Percentiles rank a stretch among this genome's conserved stretches.
phyloP scores from a whole-genome alignment of 2,329 filamentous ascomycete species.

The Pseudogymnoascus sp. region DNA sequence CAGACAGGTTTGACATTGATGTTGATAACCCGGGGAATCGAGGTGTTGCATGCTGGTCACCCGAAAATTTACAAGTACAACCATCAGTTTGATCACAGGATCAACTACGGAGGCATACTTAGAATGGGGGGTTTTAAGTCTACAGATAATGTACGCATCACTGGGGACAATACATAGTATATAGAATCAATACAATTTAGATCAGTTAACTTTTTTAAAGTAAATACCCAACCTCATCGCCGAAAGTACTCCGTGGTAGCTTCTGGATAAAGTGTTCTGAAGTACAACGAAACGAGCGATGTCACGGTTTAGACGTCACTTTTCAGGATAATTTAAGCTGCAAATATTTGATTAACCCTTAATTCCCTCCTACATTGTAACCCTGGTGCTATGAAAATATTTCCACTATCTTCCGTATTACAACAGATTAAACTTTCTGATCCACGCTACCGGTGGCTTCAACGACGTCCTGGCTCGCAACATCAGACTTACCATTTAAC shows the following conservation, averaged over 20 bases:
- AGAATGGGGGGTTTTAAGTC: not conserved
- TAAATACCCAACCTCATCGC: not conserved
- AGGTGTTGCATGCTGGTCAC: slow-evolving; percentile 3
- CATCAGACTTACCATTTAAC: not conserved
- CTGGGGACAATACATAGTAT: not conserved
- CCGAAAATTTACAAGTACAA: not conserved
- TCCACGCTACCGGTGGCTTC: not conserved
- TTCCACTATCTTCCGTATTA: not conserved
- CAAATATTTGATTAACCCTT: not conserved
- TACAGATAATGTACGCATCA: not conserved
- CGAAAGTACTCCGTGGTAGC: not conserved
- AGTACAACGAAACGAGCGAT: not conserved
- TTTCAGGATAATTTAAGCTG: not conserved
- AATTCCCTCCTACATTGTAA: not conserved
- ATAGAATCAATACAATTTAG: not conserved
- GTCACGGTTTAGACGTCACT: not conserved
- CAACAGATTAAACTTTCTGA: not conserved
- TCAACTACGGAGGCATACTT: not conserved
- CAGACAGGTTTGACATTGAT: slow-evolving; percentile 14
- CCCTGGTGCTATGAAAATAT: not conserved
- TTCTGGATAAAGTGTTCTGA: not conserved
- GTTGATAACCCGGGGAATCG: slow-evolving; percentile 11
- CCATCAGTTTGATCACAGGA: not conserved
- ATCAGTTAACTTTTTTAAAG: not conserved
- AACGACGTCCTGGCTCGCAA: not conserved